Percentiles rank a stretch among this genome's conserved stretches.
Evolutionary conservation across 2,329 filamentous ascomycete species (phyloP).

Genomic region (Botrytis hyacinthi): DNA sequence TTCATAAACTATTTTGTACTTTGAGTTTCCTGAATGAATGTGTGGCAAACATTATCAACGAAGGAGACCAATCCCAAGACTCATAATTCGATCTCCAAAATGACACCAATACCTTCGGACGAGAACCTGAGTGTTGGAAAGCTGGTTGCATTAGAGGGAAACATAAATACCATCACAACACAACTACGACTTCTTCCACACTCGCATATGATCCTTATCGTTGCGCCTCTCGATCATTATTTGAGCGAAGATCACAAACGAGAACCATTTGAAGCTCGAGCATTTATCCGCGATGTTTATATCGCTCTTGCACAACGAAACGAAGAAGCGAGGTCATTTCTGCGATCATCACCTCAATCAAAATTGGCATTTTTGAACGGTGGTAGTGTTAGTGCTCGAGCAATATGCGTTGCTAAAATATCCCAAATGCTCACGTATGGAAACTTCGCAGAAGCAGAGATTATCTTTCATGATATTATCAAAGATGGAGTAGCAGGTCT

Average conservation of each 20-base stretch:
- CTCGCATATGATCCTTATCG: slow-evolving; percentile 56
- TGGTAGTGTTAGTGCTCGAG: slow-evolving; percentile 54
- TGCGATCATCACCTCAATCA: slow-evolving; percentile 46
- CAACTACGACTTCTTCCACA: slow-evolving; percentile 59
- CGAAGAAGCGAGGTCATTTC: slow-evolving; percentile 51
- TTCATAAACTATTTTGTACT: background rate
- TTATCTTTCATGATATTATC: slow-evolving; percentile 51
- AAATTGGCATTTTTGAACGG: slow-evolving; percentile 61
- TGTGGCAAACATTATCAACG: background rate
- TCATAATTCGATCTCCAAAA: slow-evolving; percentile 8
- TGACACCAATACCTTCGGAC: slow-evolving; percentile 11
- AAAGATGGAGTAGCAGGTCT: slow-evolving; percentile 49
- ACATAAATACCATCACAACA: slow-evolving; percentile 53
- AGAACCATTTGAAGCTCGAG: slow-evolving; percentile 42
- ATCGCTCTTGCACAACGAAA: slow-evolving; percentile 48
- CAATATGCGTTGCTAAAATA: slow-evolving; percentile 54
- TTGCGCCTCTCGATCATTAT: slow-evolving; percentile 43
- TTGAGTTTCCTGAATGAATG: background rate
- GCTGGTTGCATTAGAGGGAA: slow-evolving; percentile 60
- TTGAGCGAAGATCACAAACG: slow-evolving; percentile 32
- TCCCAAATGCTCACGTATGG: slow-evolving; percentile 52
- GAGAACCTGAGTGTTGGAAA: slow-evolving; percentile 41
- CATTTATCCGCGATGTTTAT: slow-evolving; percentile 51
- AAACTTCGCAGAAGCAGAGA: slow-evolving; percentile 49
- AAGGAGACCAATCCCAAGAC: background rate